Percentiles rank a stretch among this genome's conserved stretches.
Conservation (phyloP, 257 asterid species). For the Nicotiana tabacum region DNA sequence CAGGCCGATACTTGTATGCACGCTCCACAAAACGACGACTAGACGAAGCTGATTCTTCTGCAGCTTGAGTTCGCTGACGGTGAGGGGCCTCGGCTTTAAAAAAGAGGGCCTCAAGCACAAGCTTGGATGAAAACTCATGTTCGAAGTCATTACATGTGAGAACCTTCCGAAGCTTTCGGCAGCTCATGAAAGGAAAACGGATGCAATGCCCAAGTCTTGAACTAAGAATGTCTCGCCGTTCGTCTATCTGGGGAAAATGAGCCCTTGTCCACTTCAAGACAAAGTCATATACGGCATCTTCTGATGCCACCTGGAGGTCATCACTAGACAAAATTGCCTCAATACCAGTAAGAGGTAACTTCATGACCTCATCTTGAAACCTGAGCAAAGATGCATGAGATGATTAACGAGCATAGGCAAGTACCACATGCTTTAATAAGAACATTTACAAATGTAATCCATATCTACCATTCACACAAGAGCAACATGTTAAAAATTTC, state of each 20-base stretch:
- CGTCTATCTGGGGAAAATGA: conserved; percentile 19
- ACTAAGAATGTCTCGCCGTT: conserved; percentile 20
- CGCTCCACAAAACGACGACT: conserved; percentile 24
- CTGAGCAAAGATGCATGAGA: conserved; percentile 12
- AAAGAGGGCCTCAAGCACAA: conserved; percentile 29
- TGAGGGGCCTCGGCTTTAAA: conserved; percentile 28
- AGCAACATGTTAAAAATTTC: background rate
- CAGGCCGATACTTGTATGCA: conserved; percentile 28
- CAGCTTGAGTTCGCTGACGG: conserved; percentile 22
- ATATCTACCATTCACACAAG: background rate
- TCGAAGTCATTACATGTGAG: conserved; percentile 22
- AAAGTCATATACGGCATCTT: conserved; percentile 26
- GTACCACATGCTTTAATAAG: background rate
- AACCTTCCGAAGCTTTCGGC: conserved; percentile 27
- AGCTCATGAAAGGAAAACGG: conserved; percentile 27
- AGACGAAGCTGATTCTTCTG: conserved; percentile 12
- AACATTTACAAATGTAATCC: background rate
- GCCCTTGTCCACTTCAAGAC: conserved; percentile 25
- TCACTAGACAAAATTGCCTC: conserved; percentile 28
- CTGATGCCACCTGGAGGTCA: conserved; percentile 29
- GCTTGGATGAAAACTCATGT: conserved; percentile 22
- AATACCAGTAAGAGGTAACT: conserved; percentile 28
- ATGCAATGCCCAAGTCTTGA: conserved; percentile 20
- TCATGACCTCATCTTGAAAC: conserved; percentile 24
- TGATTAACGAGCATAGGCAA: background rate